Conservation (phyloP, 73 alveolate genomes). For the Paramecium tetraurelia region DNA sequence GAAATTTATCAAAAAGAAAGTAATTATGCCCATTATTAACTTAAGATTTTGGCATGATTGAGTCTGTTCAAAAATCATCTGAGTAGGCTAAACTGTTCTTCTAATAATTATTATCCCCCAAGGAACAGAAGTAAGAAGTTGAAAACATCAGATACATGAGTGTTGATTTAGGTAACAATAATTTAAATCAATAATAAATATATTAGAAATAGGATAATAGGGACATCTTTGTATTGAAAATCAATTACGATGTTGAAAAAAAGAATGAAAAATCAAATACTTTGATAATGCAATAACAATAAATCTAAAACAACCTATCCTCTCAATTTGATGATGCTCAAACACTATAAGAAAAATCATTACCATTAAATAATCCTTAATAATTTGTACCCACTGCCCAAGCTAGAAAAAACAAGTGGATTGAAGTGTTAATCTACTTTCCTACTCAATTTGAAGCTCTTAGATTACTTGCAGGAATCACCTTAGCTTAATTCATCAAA, state of each 20-base stretch:
- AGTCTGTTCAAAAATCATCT: neutral
- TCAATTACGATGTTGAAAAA: conserved; percentile 39
- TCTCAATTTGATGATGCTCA: neutral
- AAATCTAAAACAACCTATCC: neutral
- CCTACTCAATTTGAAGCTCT: conserved; percentile 60
- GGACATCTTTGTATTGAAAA: neutral
- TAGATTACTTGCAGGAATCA: conserved; percentile 27
- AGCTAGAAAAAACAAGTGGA: neutral
- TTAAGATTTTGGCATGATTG: neutral
- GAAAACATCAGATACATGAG: neutral
- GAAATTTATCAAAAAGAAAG: conserved; percentile 42
- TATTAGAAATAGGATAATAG: neutral
- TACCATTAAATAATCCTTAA: neutral
- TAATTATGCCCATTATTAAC: neutral
- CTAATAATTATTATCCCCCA: neutral
- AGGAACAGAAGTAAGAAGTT: neutral
- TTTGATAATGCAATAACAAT: neutral
- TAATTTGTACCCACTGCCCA: neutral
- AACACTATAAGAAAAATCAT: neutral
- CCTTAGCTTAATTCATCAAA: conserved; percentile 32
- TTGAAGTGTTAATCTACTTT: conserved; percentile 35
- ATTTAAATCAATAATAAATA: neutral
- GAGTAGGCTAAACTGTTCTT: neutral
- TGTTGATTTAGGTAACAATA: neutral
- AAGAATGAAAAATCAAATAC: neutral